Percentiles rank a stretch among this genome's conserved stretches.
These are phyloP conservation scores for Rhizopogon vinicolor DNA, from an alignment of 768 basidiomycete species.

Conservation along the genomic window DNA sequence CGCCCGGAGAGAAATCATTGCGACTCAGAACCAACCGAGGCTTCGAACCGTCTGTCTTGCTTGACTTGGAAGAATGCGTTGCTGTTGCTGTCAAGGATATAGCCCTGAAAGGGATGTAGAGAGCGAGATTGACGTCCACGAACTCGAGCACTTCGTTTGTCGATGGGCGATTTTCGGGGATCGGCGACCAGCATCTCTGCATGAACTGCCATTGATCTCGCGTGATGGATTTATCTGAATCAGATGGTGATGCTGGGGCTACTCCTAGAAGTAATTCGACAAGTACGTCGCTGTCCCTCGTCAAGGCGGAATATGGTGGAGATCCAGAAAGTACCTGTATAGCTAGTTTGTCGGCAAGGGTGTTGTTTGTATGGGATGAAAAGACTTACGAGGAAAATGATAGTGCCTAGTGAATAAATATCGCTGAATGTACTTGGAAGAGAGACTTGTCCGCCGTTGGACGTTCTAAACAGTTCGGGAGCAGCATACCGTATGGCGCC, in stretches of 20 bases:
- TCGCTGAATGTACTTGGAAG: conserved; percentile 27
- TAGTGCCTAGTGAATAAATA: conserved; percentile 35
- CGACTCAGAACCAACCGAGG: not conserved
- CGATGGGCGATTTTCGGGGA: not conserved
- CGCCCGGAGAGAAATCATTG: not conserved
- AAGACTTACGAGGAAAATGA: conserved; percentile 1
- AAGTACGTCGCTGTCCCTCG: not conserved
- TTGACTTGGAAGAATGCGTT: not conserved
- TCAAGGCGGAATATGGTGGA: not conserved
- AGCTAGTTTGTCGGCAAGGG: not conserved
- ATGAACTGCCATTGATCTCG: conserved; percentile 1
- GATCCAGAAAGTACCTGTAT: conserved; percentile 1
- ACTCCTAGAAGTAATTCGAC: not conserved
- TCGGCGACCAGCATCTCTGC: conserved; percentile 11
- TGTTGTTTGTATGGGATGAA: not conserved
- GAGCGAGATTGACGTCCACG: not conserved
- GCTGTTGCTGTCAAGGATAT: not conserved
- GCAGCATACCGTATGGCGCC: conserved; percentile 3
- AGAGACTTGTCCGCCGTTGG: not conserved
- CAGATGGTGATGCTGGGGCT: not conserved
- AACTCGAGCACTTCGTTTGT: not conserved
- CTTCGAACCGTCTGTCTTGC: not conserved
- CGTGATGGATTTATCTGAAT: not conserved
- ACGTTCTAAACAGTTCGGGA: conserved; percentile 2
- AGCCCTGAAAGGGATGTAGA: not conserved